phyloP scores from a whole-genome alignment of 768 basidiomycete genomes.

The Agrocybe pediades region DNA sequence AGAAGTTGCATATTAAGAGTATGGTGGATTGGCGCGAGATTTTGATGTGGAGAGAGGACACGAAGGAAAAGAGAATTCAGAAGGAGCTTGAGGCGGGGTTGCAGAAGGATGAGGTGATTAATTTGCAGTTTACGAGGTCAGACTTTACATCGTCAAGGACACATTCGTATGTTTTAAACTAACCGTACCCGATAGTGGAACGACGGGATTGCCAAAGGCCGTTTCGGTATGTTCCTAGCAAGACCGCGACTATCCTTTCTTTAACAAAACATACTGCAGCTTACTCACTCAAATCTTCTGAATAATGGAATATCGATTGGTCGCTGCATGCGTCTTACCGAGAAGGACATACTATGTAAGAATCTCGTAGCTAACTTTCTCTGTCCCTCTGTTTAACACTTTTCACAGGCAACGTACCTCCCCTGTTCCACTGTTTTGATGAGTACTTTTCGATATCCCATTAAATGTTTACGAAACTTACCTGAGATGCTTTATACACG shows the following conservation, averaged over 20 bases:
- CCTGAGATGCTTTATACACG: slow-evolving; percentile 41
- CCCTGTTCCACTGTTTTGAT: slow-evolving; percentile 90
- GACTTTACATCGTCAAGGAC: slow-evolving; percentile 2
- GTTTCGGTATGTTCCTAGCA: slow-evolving; percentile 59
- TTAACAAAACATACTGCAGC: slow-evolving; percentile 32
- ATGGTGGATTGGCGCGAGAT: slow-evolving; percentile 73
- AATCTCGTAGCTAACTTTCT: background rate
- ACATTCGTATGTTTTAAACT: background rate
- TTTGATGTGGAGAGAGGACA: slow-evolving; percentile 66
- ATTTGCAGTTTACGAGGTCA: slow-evolving; percentile 85
- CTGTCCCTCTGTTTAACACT: background rate
- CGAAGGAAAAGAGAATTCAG: slow-evolving; percentile 42
- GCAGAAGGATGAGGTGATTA: slow-evolving; percentile 71
- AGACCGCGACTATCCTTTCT: background rate
- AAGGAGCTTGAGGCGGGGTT: slow-evolving; percentile 41
- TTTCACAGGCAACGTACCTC: slow-evolving; percentile 73
- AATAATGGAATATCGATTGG: slow-evolving; percentile 78
- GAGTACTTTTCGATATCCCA: slow-evolving; percentile 40
- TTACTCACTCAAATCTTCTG: slow-evolving; percentile 78
- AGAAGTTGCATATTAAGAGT: slow-evolving; percentile 44
- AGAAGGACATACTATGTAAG: slow-evolving; percentile 68
- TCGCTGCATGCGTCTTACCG: slow-evolving; percentile 67
- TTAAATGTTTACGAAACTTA: background rate
- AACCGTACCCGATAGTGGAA: slow-evolving; percentile 51
- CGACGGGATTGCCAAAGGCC: slow-evolving; percentile 81